A percentile compares a stretch with the other conserved stretches of the same genome.
Conservation (phyloP, 768 basidiomycete species). For the Pulveroboletus sp. region DNA sequence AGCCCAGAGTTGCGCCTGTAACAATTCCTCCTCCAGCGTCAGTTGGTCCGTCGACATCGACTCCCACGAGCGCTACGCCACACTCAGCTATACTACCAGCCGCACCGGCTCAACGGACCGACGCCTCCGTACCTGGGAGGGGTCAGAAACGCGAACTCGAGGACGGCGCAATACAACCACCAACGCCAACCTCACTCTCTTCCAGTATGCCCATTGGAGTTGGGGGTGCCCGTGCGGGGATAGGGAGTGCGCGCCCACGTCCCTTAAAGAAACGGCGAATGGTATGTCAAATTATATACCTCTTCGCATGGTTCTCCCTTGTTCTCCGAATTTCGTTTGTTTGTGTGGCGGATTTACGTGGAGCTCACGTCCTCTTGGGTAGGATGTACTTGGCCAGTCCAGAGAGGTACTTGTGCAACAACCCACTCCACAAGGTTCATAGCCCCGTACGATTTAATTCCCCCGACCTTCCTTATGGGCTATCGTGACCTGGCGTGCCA, state of each 20-base stretch:
- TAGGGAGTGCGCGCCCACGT: constrained; percentile 53
- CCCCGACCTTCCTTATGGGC: constrained; percentile 5
- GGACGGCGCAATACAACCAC: constrained; percentile 17
- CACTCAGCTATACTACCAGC: constrained; percentile 25
- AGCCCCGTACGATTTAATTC: constrained; percentile 3
- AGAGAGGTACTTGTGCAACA: constrained; percentile 63
- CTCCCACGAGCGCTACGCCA: constrained; percentile 31
- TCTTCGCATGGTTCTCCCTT: neutral
- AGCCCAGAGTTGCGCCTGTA: constrained; percentile 30
- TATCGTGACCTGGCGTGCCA: constrained; percentile 8
- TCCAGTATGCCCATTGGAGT: constrained; percentile 28
- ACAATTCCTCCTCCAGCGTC: constrained; percentile 29
- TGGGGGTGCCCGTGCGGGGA: constrained; percentile 55
- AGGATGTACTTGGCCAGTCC: constrained; percentile 65
- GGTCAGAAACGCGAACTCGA: constrained; percentile 34
- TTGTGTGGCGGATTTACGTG: neutral
- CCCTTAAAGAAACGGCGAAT: constrained; percentile 74
- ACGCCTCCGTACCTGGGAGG: constrained; percentile 14
- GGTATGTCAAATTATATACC: constrained; percentile 38
- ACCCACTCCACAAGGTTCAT: constrained; percentile 70
- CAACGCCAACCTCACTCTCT: constrained; percentile 20
- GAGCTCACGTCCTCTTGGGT: constrained; percentile 5
- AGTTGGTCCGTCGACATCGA: constrained; percentile 26
- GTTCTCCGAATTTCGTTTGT: neutral
- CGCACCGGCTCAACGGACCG: constrained; percentile 24